Conservation (phyloP, 2,329 filamentous ascomycete species). For the Metarhizium brunneum region DNA sequence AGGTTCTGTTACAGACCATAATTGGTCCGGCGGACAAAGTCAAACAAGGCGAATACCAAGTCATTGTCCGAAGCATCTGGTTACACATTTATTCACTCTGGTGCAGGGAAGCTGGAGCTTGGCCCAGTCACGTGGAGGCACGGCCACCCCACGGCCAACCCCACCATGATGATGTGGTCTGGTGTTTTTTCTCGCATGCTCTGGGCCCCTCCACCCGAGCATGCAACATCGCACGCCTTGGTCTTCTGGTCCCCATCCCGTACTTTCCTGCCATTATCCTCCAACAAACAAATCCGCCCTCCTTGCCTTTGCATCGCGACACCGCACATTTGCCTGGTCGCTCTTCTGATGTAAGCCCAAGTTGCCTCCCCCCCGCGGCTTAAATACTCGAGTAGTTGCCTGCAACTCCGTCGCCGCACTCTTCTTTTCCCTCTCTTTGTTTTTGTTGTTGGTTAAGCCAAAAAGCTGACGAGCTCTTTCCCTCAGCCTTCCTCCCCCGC, state of each 20-base stretch:
- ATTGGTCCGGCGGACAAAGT: too few relatives aligned
- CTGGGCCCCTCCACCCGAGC: conserved; percentile 7
- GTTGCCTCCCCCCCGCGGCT: background rate
- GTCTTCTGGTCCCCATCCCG: background rate
- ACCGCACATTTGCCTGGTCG: conserved; percentile 1
- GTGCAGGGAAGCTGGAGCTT: too few relatives aligned
- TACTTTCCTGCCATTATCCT: background rate
- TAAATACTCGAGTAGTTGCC: background rate
- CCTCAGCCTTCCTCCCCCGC: conserved; percentile 13
- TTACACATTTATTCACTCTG: too few relatives aligned
- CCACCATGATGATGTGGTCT: conserved; percentile 19
- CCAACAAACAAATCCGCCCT: conserved; percentile 5
- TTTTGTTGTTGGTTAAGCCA: background rate
- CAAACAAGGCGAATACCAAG: too few relatives aligned
- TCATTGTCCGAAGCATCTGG: too few relatives aligned
- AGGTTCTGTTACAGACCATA: too few relatives aligned
- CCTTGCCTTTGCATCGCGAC: conserved; percentile 3
- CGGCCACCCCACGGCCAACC: conserved; percentile 20
- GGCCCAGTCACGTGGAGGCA: conserved; percentile 19
- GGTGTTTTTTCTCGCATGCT: conserved; percentile 20
- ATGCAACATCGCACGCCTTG: too few relatives aligned
- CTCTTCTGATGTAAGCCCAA: conserved; percentile 1
- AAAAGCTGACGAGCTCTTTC: conserved; percentile 1
- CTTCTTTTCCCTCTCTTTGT: background rate
- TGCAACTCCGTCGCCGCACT: background rate